Conservation (phyloP, 2,329 filamentous ascomycete genomes). For the Monilinia fructicola region DNA sequence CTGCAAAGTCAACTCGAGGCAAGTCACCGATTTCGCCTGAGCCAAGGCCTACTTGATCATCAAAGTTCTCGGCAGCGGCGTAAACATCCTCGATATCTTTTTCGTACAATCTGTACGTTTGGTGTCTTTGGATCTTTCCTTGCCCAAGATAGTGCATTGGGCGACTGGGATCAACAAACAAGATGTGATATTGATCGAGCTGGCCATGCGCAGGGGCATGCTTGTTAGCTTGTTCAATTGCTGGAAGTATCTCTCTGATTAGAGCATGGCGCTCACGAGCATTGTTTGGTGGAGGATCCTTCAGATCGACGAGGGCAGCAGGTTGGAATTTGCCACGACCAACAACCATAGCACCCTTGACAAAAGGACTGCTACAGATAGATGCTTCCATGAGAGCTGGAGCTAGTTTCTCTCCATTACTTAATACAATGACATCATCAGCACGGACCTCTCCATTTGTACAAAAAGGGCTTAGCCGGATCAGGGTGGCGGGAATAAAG, state of each 20-base stretch:
- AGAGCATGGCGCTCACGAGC: constrained; percentile 22
- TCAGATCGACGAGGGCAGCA: constrained; percentile 27
- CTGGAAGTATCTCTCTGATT: constrained; percentile 38
- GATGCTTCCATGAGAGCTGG: constrained; percentile 44
- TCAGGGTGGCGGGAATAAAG: constrained; percentile 28
- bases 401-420: constrained; percentile 48
- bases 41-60: constrained; percentile 15
- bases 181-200: constrained; percentile 37
- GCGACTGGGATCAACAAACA: constrained; percentile 38
- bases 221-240: constrained; percentile 39
- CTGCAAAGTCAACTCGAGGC: constrained; percentile 23
- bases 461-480: constrained; percentile 27
- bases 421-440: constrained; percentile 30
- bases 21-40: constrained; percentile 15
- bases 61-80: constrained; percentile 26
- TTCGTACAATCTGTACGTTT: constrained; percentile 39
- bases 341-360: constrained; percentile 42
- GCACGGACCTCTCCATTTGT: constrained; percentile 26
- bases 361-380: constrained; percentile 41
- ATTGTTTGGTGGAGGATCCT: constrained; percentile 7
- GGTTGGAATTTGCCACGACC: constrained; percentile 37
- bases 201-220: constrained; percentile 38
- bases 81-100: constrained; percentile 42
- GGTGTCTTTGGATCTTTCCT: constrained; percentile 42
- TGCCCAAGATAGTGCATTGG: constrained; percentile 42